A percentile compares a stretch with the other conserved stretches of the same genome.
These are phyloP conservation scores for Talaromyces pinophilus DNA, from an alignment of 2,329 filamentous ascomycete species.

Conservation along the genomic window DNA sequence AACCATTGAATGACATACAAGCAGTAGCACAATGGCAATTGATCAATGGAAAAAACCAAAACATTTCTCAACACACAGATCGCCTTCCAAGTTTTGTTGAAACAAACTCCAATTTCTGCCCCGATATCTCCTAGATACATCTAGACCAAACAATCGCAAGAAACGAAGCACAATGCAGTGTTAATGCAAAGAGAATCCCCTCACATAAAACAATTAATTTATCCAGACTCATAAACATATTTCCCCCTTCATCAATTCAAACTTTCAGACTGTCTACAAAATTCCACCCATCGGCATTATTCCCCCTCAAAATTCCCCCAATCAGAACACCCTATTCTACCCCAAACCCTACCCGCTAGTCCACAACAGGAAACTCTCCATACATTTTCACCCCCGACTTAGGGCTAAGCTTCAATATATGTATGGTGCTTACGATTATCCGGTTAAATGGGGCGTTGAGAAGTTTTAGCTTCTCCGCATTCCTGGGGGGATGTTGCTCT, in stretches of 20 bases:
- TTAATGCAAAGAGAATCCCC: not conserved
- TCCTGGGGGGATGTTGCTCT: not conserved
- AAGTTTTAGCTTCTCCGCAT: constrained; percentile 11
- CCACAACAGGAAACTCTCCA: constrained; percentile 6
- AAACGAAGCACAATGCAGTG: not conserved
- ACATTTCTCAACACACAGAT: no score
- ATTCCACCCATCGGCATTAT: constrained; percentile 21
- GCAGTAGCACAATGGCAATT: no score
- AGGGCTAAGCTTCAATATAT: not conserved
- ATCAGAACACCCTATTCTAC: not conserved
- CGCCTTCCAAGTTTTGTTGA: not conserved
- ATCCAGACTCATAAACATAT: not conserved
- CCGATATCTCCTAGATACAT: not conserved
- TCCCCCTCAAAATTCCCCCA: constrained; percentile 14
- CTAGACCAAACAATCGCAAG: not conserved
- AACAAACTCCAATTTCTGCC: not conserved
- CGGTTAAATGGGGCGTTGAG: not conserved
- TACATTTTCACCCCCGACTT: not conserved
- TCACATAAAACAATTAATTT: not conserved
- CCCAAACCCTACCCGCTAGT: not conserved
- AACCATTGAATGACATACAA: no score
- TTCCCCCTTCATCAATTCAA: not conserved
- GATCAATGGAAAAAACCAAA: no score
- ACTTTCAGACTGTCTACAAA: not conserved
- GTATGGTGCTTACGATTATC: not conserved